A percentile compares a stretch with the other conserved stretches of the same genome.
phyloP scores from a whole-genome alignment of 805 yeast genomes.

The Lipomyces starkeyi region DNA sequence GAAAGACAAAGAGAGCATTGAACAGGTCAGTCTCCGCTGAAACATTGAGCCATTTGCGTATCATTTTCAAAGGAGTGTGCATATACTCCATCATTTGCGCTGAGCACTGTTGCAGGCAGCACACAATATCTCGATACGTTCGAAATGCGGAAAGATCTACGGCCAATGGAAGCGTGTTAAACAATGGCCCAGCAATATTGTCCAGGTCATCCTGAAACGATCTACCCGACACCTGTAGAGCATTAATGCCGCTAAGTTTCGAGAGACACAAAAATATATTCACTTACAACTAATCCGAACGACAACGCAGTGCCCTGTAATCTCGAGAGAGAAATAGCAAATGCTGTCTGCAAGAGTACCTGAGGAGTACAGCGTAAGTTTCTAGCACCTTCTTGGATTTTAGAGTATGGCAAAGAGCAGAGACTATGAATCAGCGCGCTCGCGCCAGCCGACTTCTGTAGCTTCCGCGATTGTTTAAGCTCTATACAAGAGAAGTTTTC shows the following conservation, averaged over 20 bases:
- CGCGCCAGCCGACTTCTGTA: background rate
- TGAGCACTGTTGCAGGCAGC: constrained; percentile 16
- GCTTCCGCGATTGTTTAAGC: no score
- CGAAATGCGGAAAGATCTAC: constrained; percentile 1
- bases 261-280: no score
- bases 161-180: constrained; percentile 37
- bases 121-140: constrained; percentile 8
- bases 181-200: constrained; percentile 32
- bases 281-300: constrained; percentile 29
- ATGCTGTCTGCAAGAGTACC: constrained; percentile 35
- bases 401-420: constrained; percentile 1
- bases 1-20: constrained; percentile 35
- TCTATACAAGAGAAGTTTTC: constrained; percentile 9
- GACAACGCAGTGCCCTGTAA: constrained; percentile 15
- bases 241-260: background rate
- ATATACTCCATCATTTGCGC: constrained; percentile 29
- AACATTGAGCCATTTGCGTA: constrained; percentile 35
- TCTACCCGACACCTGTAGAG: constrained; percentile 30
- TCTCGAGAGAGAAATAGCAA: constrained; percentile 19
- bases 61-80: constrained; percentile 32
- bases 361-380: constrained; percentile 35
- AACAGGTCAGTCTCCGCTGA: constrained; percentile 16
- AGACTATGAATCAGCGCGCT: background rate
- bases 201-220: constrained; percentile 30
- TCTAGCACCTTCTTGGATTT: constrained; percentile 16